Base-by-base conservation (phyloP, 495 filamentous ascomycete species). In the Penicillium riverlandense region DNA sequence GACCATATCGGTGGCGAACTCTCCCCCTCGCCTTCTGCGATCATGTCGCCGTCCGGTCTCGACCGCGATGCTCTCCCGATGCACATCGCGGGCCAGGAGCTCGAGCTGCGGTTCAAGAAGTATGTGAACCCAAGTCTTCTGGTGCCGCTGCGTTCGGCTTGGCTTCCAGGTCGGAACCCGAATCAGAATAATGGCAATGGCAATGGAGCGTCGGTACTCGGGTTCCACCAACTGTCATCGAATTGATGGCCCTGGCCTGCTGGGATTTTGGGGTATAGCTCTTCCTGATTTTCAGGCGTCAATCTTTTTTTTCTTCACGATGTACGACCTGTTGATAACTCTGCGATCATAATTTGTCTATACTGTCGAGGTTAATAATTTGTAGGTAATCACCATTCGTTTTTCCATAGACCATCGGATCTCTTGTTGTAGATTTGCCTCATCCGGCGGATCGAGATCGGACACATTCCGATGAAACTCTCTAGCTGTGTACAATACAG, bases 111-210 rank as follows among this genome's bases (percentile, higher is more conserved):
- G 35, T 42, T 73, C 42, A 73, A 65, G 46, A 73, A 70, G 49
- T 73, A 73, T 12, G 60, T 70, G 34, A 71, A 73, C 40, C 70
- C 69, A 4, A 71, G 64, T 47, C 54, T 73, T 2, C 62, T 70
- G 12, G 30, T 73, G 34, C 70, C 70, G n/a, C 58, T 73, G 10
- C 57, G 68, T 47, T 65, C 59, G 41, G 61, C 65, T n/a, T 73
- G 70, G 70, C 55, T 73, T 41, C 70, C 70, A 1, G 55, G 65
- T 6, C 59, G 52, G 39, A 49, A 10, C 13, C 36, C 47, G 14
- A 41, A 46, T n/a, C 44, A 37, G 27, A 22, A 22, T 22, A 22
- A 22, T 22, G 38, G 45, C 35, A 57, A 57, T 27, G 54, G 53
- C n/a, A 34, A 34, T 28, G 39, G 45, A 11, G 29, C 39, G 1